A percentile compares a stretch with the other conserved stretches of the same genome.
phyloP scores from a whole-genome alignment of 2,329 filamentous ascomycete species.

The Calonectria leucothoes region DNA sequence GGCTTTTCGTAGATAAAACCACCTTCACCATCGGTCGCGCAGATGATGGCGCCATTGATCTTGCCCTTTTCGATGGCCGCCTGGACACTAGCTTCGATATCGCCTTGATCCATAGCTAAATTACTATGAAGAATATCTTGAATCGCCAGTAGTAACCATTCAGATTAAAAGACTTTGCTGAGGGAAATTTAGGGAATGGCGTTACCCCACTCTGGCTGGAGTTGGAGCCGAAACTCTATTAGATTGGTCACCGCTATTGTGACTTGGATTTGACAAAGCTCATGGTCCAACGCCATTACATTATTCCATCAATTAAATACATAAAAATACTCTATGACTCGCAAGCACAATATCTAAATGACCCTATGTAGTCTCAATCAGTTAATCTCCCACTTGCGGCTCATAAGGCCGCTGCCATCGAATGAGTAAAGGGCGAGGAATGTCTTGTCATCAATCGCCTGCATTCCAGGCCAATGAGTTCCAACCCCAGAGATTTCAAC shows the following conservation, averaged over 20 bases:
- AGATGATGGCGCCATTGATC: constrained; percentile 57
- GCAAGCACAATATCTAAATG: neutral
- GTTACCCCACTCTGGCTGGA: neutral
- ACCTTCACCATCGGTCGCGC: constrained; percentile 51
- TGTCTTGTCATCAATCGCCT: neutral
- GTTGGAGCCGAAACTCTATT: neutral
- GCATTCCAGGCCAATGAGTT: neutral
- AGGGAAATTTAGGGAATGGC: neutral
- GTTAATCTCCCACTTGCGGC: neutral
- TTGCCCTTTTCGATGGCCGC: constrained; percentile 55
- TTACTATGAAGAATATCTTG: neutral
- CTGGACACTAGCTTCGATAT: constrained; percentile 53
- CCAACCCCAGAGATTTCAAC: neutral
- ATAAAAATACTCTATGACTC: neutral
- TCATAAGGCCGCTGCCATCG: neutral
- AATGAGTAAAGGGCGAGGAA: neutral
- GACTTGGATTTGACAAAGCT: neutral
- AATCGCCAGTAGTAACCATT: neutral
- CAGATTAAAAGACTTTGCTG: neutral
- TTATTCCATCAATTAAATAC: neutral
- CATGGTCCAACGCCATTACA: neutral
- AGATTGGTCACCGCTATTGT: neutral
- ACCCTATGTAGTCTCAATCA: neutral
- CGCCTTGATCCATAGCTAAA: constrained; percentile 32
- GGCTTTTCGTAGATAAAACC: constrained; percentile 53